phyloP scores from a whole-genome alignment of 805 yeast species.

The Yarrowia osloensis region DNA sequence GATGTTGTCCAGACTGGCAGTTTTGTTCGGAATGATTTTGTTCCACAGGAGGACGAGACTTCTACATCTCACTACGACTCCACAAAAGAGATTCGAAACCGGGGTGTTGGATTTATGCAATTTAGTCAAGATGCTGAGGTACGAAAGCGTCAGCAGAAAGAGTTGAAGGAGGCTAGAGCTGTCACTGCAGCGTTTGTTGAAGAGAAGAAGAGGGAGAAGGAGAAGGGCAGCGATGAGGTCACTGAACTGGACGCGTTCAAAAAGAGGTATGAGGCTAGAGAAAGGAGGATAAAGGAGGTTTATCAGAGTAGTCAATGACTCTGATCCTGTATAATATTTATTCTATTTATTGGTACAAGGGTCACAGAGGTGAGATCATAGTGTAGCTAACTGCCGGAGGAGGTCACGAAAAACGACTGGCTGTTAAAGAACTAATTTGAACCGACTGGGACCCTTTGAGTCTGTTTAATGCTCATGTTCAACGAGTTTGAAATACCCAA shows the following conservation, averaged over 20 bases:
- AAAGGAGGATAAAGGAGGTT: background rate
- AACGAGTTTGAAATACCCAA: no score
- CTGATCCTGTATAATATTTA: background rate
- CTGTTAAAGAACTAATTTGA: no score
- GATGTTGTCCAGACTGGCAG: slow-evolving; percentile 6
- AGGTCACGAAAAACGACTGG: no score
- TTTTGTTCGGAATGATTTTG: background rate
- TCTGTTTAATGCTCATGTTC: no score
- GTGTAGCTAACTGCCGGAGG: no score
- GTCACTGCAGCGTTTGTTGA: slow-evolving; percentile 3
- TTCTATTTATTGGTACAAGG: background rate
- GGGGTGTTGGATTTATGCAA: slow-evolving; percentile 18
- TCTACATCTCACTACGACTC: background rate
- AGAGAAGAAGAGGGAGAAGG: background rate
- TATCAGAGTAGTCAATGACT: background rate
- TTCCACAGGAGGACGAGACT: background rate
- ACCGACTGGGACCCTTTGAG: no score
- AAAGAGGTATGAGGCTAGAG: background rate
- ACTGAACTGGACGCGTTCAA: background rate
- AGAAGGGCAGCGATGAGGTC: background rate
- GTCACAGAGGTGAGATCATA: no score
- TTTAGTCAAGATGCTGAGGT: slow-evolving; percentile 8
- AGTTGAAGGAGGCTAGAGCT: slow-evolving; percentile 19
- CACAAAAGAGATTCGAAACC: slow-evolving; percentile 1
- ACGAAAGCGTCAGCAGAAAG: background rate